Conservation (phyloP, 2,329 filamentous ascomycete species). For the Penicillium occitanis region DNA sequence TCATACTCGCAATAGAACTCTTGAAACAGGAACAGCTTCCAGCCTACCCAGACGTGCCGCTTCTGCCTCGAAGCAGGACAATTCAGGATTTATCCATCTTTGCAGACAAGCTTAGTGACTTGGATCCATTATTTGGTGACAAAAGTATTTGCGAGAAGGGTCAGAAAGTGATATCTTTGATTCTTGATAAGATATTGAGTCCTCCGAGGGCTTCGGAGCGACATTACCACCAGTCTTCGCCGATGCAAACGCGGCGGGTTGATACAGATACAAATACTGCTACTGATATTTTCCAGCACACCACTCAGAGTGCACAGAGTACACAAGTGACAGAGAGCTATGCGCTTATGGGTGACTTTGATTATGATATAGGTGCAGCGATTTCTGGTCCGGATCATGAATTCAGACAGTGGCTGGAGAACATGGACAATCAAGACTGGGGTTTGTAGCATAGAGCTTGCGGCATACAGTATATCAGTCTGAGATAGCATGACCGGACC, state of each 20-base stretch:
- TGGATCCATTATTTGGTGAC: background rate
- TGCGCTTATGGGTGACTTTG: background rate
- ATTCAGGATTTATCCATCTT: conserved; percentile 5
- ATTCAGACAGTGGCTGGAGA: conserved; percentile 1
- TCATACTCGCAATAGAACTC: background rate
- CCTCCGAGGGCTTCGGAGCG: background rate
- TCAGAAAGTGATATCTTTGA: background rate
- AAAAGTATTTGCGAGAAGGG: background rate
- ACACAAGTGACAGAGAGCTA: background rate
- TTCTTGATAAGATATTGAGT: conserved; percentile 7
- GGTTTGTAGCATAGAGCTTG: background rate
- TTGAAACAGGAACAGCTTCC: conserved; percentile 5
- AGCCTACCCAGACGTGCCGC: background rate
- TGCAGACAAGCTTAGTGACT: background rate
- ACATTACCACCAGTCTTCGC: background rate
- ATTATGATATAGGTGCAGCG: background rate
- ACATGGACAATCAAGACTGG: background rate
- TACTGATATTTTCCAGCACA: background rate
- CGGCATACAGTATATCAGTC: background rate
- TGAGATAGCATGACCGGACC: background rate
- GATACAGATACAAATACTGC: background rate
- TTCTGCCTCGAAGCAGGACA: background rate
- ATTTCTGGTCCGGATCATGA: conserved; percentile 2
- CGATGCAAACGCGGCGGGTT: background rate
- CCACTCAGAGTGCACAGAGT: background rate